Base-by-base conservation (phyloP, 305 asterid species). In the Plantago rigida region DNA sequence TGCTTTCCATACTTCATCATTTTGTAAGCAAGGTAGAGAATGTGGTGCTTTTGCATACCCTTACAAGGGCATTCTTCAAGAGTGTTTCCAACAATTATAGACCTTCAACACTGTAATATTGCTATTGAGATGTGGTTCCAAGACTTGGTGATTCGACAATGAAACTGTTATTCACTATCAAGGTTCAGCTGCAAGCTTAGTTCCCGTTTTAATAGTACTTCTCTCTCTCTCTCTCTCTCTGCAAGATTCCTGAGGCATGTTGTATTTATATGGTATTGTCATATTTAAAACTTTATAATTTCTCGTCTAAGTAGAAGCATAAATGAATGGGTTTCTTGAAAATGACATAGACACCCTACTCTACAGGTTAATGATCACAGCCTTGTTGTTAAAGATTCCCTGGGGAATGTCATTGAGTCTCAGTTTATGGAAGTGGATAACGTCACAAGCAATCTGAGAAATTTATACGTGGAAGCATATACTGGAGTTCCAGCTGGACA, bases 391-490 rank as follows among this genome's bases (percentile, higher is more conserved):
- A 74, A 75, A 74, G 96, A 87, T 72, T 82, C 85, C 36, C n/a
- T 14, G 46, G 94, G 94, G 41, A 80, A 76, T 46, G 54, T 65
- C 2, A 57, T 85, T 10, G 79, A 74, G 68, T 64, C 87, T 56
- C 96, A 87, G 69, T 75, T 58, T 64, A 65, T 82, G 49, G 84
- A 83, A 77, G 69, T 79, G 70, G 96, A 85, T 74, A 78, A 62
- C 41, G 79, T 79, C 62, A 85, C 96, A 13, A 72, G 54, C 45
- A 73, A 66, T 63, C 51, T 87, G 60, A 72, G 89, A 63, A 73
- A 77, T 49, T 73, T 83, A 28, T 87, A 83, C 54, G 80, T 84
- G 56, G 63, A 85, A 77, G 96, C 90, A 52, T 87, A 87, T 72
- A 51, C 59, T 39, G 94, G 87, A 71, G 71, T 60, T 68, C 71